Evolutionary conservation across 2,329 filamentous ascomycete species (phyloP), one percentile per base, ranked within the genome.

Genomic region (Aspergillus quadrilineatus): DNA sequence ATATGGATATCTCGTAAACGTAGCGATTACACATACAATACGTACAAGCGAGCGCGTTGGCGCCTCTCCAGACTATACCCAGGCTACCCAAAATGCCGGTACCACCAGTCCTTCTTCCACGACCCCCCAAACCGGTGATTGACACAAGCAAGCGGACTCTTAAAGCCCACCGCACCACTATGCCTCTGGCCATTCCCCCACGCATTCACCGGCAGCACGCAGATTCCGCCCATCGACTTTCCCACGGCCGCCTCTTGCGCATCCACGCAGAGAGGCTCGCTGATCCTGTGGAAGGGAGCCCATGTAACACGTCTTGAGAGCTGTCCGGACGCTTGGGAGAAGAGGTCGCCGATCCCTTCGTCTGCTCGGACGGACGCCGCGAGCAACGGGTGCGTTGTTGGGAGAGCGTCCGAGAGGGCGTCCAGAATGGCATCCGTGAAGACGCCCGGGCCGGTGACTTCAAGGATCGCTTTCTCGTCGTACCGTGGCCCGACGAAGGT

Each of bases 201-300:
- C 1, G 63, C 67, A 69, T 96, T 97, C 37, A 96, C 77, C 0
- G 93, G 93, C 45, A 97, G 75, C 6, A 96, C 86, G 89, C 96
- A 96, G 60, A 96, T 85, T 3, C 90, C 90, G 28, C 90, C 90
- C 66, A 91, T 85, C 7, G 84, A 83, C 17, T 86, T 80, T 1
- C 90, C 65, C 3, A 53, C 8, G 30, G 47, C 57, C 2, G 65
- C 59, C 14, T 69, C 65, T 0, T 57, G 56, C 0, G 59, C 65
- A 9, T 67, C 61, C 1, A 70, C 57, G 44, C 70, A 72, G 7
- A 71, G 22, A 1, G 65, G 61, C 4, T 67, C 42, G 4, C 50
- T 32, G 6, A 73, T 60, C 6, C 60, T 36, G 42, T 72, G 63
- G 39, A 73, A 73, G 14, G 71, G 70, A 1, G 68, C 67, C 71